Evolutionary conservation across 495 filamentous ascomycete genomes (phyloP).

Genomic region (Bacidia rubella): DNA sequence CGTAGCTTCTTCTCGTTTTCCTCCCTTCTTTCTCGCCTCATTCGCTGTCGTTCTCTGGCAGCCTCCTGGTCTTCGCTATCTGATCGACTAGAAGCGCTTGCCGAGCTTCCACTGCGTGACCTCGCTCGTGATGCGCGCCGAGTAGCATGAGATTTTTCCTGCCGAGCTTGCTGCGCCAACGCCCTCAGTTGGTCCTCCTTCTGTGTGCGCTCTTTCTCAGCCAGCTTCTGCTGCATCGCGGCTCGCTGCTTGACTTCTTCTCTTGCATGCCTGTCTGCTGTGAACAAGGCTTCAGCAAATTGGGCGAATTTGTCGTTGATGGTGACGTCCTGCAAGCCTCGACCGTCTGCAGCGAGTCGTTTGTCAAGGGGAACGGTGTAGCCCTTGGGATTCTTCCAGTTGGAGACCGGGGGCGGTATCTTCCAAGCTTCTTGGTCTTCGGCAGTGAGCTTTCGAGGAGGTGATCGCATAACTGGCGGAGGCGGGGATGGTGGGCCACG

Average conservation of each 20-base stretch:
- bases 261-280: constrained; percentile 84
- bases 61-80: constrained; percentile 53
- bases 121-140: constrained; percentile 31
- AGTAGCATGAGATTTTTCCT: constrained; percentile 50
- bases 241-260: constrained; percentile 90
- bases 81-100: constrained; percentile 44
- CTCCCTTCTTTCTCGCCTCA: constrained; percentile 61
- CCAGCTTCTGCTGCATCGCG: constrained; percentile 89
- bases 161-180: constrained; percentile 82
- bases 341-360: constrained; percentile 87
- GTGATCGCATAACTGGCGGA: constrained; percentile 89
- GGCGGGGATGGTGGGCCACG: constrained; percentile 86
- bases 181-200: constrained; percentile 88
- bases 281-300: constrained; percentile 87
- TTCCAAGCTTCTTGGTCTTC: constrained; percentile 96
- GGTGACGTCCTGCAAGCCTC: constrained; percentile 82
- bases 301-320: constrained; percentile 99
- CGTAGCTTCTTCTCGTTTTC: constrained; percentile 82
- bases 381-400: constrained; percentile 99
- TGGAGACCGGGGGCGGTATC: constrained; percentile 80
- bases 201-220: constrained; percentile 87
- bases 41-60: constrained; percentile 57
- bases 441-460: constrained; percentile 86
- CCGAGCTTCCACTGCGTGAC: constrained; percentile 36
- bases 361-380: constrained; percentile 96